Conservation (phyloP, 768 basidiomycete species). For the Mycena latifolia region DNA sequence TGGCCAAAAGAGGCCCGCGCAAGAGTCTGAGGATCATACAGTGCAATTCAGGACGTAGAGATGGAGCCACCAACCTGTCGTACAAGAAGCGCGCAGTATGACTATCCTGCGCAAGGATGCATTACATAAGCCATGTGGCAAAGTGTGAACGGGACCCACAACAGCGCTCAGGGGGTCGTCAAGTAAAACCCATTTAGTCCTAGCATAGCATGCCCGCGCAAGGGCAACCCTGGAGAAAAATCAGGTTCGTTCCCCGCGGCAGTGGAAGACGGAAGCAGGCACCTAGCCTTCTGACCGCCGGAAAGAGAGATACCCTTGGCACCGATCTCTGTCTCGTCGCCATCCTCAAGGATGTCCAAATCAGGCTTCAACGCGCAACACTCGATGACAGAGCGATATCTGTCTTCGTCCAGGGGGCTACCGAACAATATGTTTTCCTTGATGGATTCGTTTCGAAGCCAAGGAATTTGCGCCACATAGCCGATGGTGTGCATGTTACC, state of each 20-base stretch:
- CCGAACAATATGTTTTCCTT: constrained; percentile 88
- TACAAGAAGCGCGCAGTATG: constrained; percentile 75
- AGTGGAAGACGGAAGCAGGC: constrained; percentile 14
- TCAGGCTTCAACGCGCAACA: constrained; percentile 88
- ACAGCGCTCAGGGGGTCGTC: constrained; percentile 75
- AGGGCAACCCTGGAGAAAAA: constrained; percentile 62
- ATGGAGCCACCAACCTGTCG: constrained; percentile 52
- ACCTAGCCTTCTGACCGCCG: constrained; percentile 77
- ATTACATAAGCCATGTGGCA: neutral
- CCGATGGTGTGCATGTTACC: constrained; percentile 75
- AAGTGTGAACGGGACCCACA: constrained; percentile 51
- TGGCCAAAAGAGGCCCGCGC: constrained; percentile 71
- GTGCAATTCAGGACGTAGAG: too few relatives aligned
- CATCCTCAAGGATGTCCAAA: constrained; percentile 87
- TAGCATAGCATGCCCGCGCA: constrained; percentile 71
- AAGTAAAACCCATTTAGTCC: constrained; percentile 59
- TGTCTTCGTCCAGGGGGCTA: constrained; percentile 73
- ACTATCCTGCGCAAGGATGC: constrained; percentile 61
- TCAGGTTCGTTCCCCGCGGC: neutral
- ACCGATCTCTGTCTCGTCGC: constrained; percentile 87
- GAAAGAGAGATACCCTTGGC: constrained; percentile 56
- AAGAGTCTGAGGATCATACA: constrained; percentile 49
- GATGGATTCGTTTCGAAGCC: constrained; percentile 79
- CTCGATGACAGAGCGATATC: constrained; percentile 81
- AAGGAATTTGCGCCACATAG: constrained; percentile 80